Evolutionary conservation across 768 basidiomycete species (phyloP).

Genomic region (Rhizopogon roseolus): DNA sequence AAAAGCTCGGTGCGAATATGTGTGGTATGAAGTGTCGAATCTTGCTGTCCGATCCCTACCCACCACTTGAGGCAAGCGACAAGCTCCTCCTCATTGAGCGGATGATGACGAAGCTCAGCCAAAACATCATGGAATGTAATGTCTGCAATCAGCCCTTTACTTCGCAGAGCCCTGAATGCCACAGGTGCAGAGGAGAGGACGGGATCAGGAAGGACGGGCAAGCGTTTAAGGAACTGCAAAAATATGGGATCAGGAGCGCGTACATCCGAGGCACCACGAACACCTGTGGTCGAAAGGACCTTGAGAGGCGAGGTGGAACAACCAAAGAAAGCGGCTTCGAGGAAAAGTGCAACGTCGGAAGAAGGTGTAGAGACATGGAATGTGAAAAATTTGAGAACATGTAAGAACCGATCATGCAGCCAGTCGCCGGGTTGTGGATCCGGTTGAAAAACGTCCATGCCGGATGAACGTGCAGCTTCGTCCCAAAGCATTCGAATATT

Average conservation of each 20-base stretch:
- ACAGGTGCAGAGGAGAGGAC: conserved; percentile 49
- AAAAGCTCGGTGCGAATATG: conserved; percentile 59
- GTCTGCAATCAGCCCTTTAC: conserved; percentile 59
- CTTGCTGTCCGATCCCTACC: conserved; percentile 40
- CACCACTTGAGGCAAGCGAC: conserved; percentile 89
- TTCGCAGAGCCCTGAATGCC: conserved; percentile 59
- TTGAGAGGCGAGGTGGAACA: conserved; percentile 55
- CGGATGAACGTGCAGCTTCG: conserved; percentile 31
- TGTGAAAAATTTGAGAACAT: conserved; percentile 85
- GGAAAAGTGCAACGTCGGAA: conserved; percentile 60
- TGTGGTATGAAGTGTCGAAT: conserved; percentile 30
- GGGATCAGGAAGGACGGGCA: conserved; percentile 68
- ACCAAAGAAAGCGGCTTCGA: conserved; percentile 77
- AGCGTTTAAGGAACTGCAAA: conserved; percentile 66
- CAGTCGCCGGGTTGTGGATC: conserved; percentile 41
- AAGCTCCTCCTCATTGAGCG: conserved; percentile 70
- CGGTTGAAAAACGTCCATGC: conserved; percentile 20
- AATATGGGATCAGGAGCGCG: conserved; percentile 72
- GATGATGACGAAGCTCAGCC: conserved; percentile 63
- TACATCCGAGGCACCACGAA: conserved; percentile 60
- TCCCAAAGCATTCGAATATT: conserved; percentile 60
- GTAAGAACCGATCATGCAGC: conserved; percentile 61
- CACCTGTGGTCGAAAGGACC: conserved; percentile 72
- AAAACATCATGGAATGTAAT: conserved; percentile 84
- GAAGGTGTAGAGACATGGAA: conserved; percentile 88